Evolutionary conservation across 148 eudicot species (phyloP), one percentile per base, ranked within the genome.

Genomic region (Selenicereus undatus): DNA sequence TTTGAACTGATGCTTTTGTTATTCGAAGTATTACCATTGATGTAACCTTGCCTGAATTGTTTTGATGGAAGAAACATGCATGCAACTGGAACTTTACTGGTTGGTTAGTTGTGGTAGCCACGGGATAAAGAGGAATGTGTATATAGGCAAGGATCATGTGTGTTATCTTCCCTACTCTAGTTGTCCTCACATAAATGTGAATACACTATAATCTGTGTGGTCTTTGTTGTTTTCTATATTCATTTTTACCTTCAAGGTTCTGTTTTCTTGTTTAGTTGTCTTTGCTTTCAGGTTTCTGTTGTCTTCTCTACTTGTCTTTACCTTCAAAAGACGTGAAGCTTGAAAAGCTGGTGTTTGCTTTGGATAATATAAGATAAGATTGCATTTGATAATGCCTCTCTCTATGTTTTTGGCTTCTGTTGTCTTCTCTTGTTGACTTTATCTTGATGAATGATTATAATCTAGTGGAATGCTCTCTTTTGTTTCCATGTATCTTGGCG

Each of bases 251-350:
- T 74, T 74, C 62, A 74, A 66, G 21, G 29, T 45, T 45, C 76
- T 24, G 76, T 51, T 48, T 14, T 42, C 21, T 48, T 74, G 35
- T 48, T 60, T 48, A n/a, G 58, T 74, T 74, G 56, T 48, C 35
- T 74, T 73, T 48, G 18, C 76, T 22, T 45, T 74, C 58, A 6
- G 76, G 52, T 74, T 48, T 73, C 35, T 45, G 76, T 73, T 74
- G 62, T 43, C 36, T 50, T 74, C 77, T 50, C 77, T 27, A n/a
- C 36, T 50, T 74, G 60, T 51, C 77, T 74, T 74, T 50, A 1
- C 39, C 62, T 74, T 51, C 62, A 51, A 66, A 66, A 26, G 71
- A 66, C 26, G 71, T 11, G 30, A 26, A 27, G 12, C 18, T 66
- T 27, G 71, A 64, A 64, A 7, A 64, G 13, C n/a, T 64, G 26